Evolutionary conservation across 2,329 filamentous ascomycete genomes (phyloP).

Genomic region (Myriosclerotinia scirpicola): DNA sequence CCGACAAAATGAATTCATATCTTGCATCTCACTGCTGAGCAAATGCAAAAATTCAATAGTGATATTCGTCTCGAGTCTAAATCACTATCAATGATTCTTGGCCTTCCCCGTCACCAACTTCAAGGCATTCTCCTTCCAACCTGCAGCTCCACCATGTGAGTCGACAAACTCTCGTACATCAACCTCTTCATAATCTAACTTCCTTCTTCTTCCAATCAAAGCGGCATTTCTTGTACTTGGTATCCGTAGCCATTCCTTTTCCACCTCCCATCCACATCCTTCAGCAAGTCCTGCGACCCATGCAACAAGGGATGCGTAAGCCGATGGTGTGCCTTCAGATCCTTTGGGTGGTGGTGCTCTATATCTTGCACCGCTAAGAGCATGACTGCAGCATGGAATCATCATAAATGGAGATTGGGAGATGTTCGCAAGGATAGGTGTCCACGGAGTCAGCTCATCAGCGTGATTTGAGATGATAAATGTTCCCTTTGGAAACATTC

Average conservation of each 20-base stretch:
- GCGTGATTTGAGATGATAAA: constrained; percentile 98
- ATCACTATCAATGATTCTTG: constrained; percentile 20
- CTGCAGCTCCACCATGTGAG: constrained; percentile 56
- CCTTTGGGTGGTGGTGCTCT: constrained; percentile 59
- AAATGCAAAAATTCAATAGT: no score
- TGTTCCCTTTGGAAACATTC: constrained; percentile 68
- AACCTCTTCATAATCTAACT: constrained; percentile 36
- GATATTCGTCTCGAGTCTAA: not conserved
- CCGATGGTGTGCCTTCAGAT: constrained; percentile 52
- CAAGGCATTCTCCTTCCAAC: constrained; percentile 59
- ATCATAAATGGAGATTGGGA: constrained; percentile 81
- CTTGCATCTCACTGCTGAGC: no score
- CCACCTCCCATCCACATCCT: constrained; percentile 72
- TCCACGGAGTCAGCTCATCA: constrained; percentile 95
- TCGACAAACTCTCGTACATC: constrained; percentile 49
- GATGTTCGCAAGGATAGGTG: constrained; percentile 77
- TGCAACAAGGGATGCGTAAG: constrained; percentile 78
- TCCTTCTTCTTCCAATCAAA: constrained; percentile 63
- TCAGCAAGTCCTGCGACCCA: constrained; percentile 71
- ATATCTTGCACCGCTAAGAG: constrained; percentile 72
- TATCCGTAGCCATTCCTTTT: constrained; percentile 85
- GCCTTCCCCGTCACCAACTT: constrained; percentile 56
- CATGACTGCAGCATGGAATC: constrained; percentile 94
- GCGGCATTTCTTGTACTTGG: constrained; percentile 88
- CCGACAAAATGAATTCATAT: no score